These are phyloP conservation scores for Graphilbum fragrans DNA, from an alignment of 2,329 filamentous ascomycete species.

Conservation along the genomic window DNA sequence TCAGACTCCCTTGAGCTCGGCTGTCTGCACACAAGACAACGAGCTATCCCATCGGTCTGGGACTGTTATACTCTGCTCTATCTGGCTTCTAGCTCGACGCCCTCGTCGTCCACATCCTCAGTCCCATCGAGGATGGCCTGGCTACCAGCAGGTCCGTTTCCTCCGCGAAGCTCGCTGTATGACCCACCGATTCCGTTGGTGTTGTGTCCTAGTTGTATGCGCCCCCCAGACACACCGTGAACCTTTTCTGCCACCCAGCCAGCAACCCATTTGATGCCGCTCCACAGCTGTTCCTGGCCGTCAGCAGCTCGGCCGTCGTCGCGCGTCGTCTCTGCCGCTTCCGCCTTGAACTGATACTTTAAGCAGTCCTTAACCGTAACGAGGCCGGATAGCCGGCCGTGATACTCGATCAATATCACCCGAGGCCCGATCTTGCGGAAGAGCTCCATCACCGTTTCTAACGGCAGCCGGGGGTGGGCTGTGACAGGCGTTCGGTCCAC, in stretches of 20 bases:
- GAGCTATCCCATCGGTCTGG: no score
- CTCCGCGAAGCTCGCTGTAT: constrained; percentile 9
- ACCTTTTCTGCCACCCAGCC: constrained; percentile 49
- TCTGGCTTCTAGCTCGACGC: constrained; percentile 27
- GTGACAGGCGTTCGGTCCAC: constrained; percentile 83
- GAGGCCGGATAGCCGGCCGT: constrained; percentile 69
- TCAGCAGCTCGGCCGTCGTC: constrained; percentile 42
- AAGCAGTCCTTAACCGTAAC: constrained; percentile 96
- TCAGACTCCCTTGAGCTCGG: no score
- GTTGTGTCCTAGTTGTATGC: constrained; percentile 36
- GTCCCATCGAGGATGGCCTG: constrained; percentile 36
- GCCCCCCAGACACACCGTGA: constrained; percentile 39
- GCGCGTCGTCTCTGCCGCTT: constrained; percentile 60
- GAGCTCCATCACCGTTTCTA: constrained; percentile 96
- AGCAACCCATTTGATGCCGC: constrained; percentile 35
- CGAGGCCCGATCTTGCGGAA: constrained; percentile 93
- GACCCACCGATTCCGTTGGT: constrained; percentile 17
- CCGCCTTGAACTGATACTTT: constrained; percentile 94
- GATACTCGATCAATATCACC: constrained; percentile 85
- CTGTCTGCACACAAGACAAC: no score
- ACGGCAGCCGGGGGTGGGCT: constrained; percentile 77
- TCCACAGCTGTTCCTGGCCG: constrained; percentile 55
- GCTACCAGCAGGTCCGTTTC: constrained; percentile 14
- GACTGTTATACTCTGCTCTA: no score
- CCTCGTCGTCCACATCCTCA: constrained; percentile 34